Evolutionary conservation across 495 filamentous ascomycete genomes (phyloP).

Genomic region (Endocarpon pusillum): DNA sequence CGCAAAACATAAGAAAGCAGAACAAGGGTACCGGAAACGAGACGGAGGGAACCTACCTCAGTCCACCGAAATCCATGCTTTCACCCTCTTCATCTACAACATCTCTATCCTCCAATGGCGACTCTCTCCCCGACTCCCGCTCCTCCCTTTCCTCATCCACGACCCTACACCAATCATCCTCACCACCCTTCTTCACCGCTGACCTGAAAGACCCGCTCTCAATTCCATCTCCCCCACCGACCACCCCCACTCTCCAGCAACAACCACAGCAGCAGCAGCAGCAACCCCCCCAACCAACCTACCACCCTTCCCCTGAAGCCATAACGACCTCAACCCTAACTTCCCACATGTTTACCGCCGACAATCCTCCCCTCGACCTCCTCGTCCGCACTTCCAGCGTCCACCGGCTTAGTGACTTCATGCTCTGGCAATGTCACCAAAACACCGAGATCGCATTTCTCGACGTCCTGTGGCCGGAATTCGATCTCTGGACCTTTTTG

Average conservation of each 20-base stretch:
- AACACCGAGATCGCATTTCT: conserved; percentile 84
- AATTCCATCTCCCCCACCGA: conserved; percentile 36
- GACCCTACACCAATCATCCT: conserved; percentile 24
- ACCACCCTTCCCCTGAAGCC: conserved; percentile 53
- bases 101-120: conserved; percentile 15
- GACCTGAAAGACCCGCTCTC: conserved; percentile 30
- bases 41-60: conserved; percentile 4
- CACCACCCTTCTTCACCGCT: conserved; percentile 14
- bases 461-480: conserved; percentile 88
- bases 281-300: conserved; percentile 3
- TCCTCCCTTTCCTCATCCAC: conserved; percentile 38
- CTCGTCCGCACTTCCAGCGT: conserved; percentile 85
- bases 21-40: conserved; percentile 2
- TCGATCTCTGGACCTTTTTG: conserved; percentile 85
- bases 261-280: conserved; percentile 11
- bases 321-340: conserved; percentile 69
- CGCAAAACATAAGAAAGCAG: conserved; percentile 56
- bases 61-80: conserved; percentile 10
- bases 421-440: conserved; percentile 96
- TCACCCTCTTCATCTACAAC: conserved; percentile 11
- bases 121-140: conserved; percentile 40
- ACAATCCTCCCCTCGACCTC: conserved; percentile 72
- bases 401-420: conserved; percentile 82
- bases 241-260: conserved; percentile 27
- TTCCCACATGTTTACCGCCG: conserved; percentile 68